A percentile compares a stretch with the other conserved stretches of the same genome.
Evolutionary conservation across 2,329 filamentous ascomycete species (phyloP).

Genomic region (Ceratocystis alfenasii): DNA sequence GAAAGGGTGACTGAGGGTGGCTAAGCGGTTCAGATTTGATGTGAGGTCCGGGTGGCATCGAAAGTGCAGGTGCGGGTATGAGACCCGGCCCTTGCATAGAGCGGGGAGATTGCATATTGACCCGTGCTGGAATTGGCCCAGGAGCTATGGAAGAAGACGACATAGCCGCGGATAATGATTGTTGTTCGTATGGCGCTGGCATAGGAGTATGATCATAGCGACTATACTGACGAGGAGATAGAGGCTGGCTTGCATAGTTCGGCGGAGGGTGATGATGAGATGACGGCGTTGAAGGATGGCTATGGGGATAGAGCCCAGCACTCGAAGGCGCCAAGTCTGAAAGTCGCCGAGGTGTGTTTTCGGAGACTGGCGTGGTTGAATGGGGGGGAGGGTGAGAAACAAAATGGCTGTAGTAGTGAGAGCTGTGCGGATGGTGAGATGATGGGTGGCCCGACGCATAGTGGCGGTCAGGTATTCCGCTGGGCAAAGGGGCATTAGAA

Average conservation of each 20-base stretch:
- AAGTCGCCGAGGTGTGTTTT: constrained; percentile 4
- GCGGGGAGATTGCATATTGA: constrained; percentile 1
- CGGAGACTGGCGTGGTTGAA: background rate
- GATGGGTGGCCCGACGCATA: constrained; percentile 4
- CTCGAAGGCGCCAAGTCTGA: constrained; percentile 8
- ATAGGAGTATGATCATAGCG: constrained; percentile 8
- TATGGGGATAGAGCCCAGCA: constrained; percentile 5
- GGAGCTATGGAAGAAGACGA: background rate
- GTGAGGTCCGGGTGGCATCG: background rate
- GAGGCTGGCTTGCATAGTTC: constrained; percentile 8
- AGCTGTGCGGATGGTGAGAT: background rate
- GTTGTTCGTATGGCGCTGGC: constrained; percentile 1
- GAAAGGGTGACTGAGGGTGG: constrained; percentile 40
- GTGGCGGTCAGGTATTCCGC: constrained; percentile 8
- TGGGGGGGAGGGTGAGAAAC: constrained; percentile 8
- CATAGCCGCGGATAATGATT: background rate
- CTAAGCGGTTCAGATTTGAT: constrained; percentile 2
- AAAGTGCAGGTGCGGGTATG: background rate
- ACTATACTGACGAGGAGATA: constrained; percentile 16
- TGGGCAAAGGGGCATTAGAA: constrained; percentile 12
- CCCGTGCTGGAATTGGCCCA: background rate
- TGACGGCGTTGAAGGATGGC: background rate
- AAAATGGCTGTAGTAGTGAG: background rate
- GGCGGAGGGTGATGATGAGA: background rate
- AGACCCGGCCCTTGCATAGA: background rate